Base-by-base conservation (phyloP, 129 eudicot species). In the Solidago caesia region DNA sequence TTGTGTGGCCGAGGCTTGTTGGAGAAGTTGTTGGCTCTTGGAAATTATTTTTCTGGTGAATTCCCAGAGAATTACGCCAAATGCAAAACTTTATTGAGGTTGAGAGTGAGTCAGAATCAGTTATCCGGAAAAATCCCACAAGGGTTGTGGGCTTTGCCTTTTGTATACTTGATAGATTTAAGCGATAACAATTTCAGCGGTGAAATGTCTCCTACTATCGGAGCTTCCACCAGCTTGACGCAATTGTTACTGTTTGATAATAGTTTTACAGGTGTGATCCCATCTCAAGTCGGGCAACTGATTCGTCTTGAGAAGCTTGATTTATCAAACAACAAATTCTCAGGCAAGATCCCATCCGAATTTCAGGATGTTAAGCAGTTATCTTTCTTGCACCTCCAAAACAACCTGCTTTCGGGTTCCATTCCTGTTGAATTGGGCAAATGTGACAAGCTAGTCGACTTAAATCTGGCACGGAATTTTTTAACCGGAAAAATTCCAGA, bases 91-190 rank as follows among this genome's bases (percentile, higher is more conserved):
- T 73, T 94, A 65, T 14, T 67, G 80, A 87, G 99, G 85, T 75
- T 94, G 76, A 76, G 99, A 82, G 81, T 94, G 65, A 85, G 71
- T 56, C 77, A 77, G 81, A 94, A 94, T 82, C 84, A 58, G 12
- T 81, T 94, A 5, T 85, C 96, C 2, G 99, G 99, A 70, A 55
- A 74, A 27, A 56, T 94, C 44, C 90, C 94, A 6, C 87, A 79
- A 71, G 85, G 85, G 7, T 16, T 94, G 10, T 94, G 97, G 99
- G 84, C 77, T n/a, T 80, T 94, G 56, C 97, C 99, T 21, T 71
- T 45, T 70, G 76, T 86, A 9, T 72, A 68, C 8, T 63, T 91
- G 66, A 81, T 94, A 5, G 99, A 94, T 88, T 81, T 94, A 3
- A 88, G 97, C 15, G 86, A 90, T 44, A 94, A 94, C 68, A 60